Base-by-base conservation (phyloP, 805 yeast species). In the Ogataea saltuana region DNA sequence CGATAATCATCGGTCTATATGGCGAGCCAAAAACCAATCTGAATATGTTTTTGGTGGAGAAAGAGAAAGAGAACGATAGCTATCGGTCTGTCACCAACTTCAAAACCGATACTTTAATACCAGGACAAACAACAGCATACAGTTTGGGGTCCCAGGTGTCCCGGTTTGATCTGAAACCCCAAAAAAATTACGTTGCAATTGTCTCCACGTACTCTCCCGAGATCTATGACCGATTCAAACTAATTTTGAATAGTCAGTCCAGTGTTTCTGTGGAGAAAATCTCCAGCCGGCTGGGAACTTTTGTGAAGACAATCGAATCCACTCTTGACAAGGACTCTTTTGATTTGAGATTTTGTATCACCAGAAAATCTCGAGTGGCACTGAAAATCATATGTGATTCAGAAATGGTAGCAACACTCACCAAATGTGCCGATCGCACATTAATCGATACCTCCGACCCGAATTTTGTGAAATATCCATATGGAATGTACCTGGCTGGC, bases 1-100 rank as follows among this genome's bases (percentile, higher is more conserved):
- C 3, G 8, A 13, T 53, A 10, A 49, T 65, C 0, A 58, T 50
- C 34, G 48, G 51, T 2, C 52, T 68, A 12, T 53, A 64, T n/a
- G 43, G 42, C 21, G 38, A 60, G 3, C 49, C 58, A 1, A 49
- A 52, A 12, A 33, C 54, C 2, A 57, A 68, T 13, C 55, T 76
- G 34, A 72, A 72, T 44, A 50, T 72, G 10, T 76, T 76, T 40
- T 40, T 80, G 6, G 73, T 76, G 49, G 72, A 75, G 53, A 55
- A 66, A 2, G 72, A 75, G 53, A 55, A 66, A 2, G 49, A 51
- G 7, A 39, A 44, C 3, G 64, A 63, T 11, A n/a, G 18, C 11
- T 55, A 59, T 20, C 54, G 18, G 35, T 43, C 49, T 42, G 55
- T 55, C 32, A 48, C 35, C 46, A 55, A 36, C 6, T 65, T 65